phyloP scores from a whole-genome alignment of 495 filamentous ascomycete genomes.

The Umbilicaria muhlenbergii region DNA sequence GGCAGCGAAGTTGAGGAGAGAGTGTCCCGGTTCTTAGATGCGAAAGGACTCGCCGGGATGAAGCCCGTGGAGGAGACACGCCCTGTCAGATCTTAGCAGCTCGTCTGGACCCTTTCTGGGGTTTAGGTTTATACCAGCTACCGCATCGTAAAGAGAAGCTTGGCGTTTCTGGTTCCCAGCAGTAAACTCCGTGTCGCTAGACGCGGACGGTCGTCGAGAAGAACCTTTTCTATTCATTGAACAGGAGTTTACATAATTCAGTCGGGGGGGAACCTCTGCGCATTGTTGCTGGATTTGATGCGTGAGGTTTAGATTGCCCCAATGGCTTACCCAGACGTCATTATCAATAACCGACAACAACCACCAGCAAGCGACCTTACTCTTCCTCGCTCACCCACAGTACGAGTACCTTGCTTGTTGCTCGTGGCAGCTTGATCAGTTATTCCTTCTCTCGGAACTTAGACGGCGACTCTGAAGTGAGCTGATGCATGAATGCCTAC shows the following conservation, averaged over 20 bases:
- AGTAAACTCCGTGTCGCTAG: background rate
- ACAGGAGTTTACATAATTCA: background rate
- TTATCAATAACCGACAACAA: background rate
- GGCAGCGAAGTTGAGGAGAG: conserved; percentile 33
- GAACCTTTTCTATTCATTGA: conserved; percentile 10
- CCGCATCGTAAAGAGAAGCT: conserved; percentile 61
- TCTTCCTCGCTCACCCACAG: background rate
- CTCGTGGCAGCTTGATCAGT: too few species aligned
- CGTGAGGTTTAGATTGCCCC: background rate
- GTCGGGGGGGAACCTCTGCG: too few species aligned
- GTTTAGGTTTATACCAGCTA: conserved; percentile 42
- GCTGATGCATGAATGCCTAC: conserved; percentile 64
- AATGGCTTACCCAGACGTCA: background rate
- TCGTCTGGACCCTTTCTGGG: background rate
- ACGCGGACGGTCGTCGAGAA: conserved; percentile 8
- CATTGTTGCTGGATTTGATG: too few species aligned
- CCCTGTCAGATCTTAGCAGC: conserved; percentile 21
- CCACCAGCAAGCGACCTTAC: background rate
- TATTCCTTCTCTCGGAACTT: background rate
- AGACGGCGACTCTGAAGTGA: too few species aligned
- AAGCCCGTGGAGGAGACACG: conserved; percentile 31
- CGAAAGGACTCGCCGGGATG: conserved; percentile 17
- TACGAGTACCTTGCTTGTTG: background rate
- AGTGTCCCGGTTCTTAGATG: conserved; percentile 33
- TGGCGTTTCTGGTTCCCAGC: conserved; percentile 13